Percentiles rank a stretch among this genome's conserved stretches.
Evolutionary conservation across 768 basidiomycete species (phyloP).

Genomic region (Suillus subalutaceus): DNA sequence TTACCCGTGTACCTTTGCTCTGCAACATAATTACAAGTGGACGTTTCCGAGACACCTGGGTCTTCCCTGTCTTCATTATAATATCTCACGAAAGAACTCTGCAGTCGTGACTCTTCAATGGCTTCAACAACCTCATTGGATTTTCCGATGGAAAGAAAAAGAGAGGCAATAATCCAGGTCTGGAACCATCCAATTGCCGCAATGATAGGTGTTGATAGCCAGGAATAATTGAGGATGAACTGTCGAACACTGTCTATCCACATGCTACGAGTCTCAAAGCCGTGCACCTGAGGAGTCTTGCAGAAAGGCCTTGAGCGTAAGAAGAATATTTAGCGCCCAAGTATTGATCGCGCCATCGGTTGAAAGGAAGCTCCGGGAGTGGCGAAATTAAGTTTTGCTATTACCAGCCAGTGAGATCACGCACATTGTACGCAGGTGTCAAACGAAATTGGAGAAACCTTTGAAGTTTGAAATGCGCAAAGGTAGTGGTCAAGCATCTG

Average conservation of each 20-base stretch:
- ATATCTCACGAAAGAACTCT: conserved; percentile 5
- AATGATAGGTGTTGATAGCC: conserved; percentile 8
- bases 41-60: not conserved
- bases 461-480: conserved; percentile 14
- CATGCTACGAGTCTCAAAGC: not conserved
- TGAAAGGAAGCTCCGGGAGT: not conserved
- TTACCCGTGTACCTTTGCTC: conserved; percentile 8
- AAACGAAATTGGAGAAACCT: conserved; percentile 9
- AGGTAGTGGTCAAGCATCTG: not conserved
- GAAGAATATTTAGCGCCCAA: not conserved
- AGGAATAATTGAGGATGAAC: conserved; percentile 8
- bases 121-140: not conserved
- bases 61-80: conserved; percentile 3
- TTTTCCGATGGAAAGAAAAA: conserved; percentile 1
- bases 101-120: conserved; percentile 3
- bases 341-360: not conserved
- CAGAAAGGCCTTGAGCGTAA: not conserved
- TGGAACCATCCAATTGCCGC: conserved; percentile 4
- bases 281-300: not conserved
- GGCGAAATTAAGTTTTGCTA: not conserved
- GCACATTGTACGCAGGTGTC: conserved; percentile 19
- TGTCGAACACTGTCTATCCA: conserved; percentile 6
- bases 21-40: conserved; percentile 10
- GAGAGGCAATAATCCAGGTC: conserved; percentile 7
- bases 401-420: no score